Evolutionary conservation across 2,329 filamentous ascomycete genomes (phyloP).

Genomic region (Byssothecium circinans): DNA sequence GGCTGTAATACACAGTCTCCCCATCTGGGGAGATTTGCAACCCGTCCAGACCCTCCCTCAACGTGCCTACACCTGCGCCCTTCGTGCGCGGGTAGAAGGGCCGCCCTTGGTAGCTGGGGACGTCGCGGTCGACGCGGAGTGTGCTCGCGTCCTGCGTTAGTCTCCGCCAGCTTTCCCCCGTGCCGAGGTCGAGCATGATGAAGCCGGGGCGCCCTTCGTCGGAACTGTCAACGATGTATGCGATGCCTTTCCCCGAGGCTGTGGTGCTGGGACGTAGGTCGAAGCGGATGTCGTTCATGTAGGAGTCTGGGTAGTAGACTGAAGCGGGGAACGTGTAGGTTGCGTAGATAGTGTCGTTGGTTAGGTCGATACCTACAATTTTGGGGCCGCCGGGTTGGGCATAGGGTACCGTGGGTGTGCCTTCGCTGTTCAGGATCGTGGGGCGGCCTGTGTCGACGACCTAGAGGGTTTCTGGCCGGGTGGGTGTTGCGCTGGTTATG

Average conservation of each 20-base stretch:
- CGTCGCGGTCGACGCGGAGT: constrained; percentile 44
- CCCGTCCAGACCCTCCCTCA: constrained; percentile 53
- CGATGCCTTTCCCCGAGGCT: constrained; percentile 49
- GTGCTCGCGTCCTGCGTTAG: constrained; percentile 45
- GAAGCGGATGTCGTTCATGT: constrained; percentile 59
- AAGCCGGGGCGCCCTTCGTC: constrained; percentile 55
- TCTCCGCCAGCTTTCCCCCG: constrained; percentile 53
- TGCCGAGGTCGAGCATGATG: constrained; percentile 53
- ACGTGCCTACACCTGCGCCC: constrained; percentile 38
- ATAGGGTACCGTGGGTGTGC: constrained; percentile 33
- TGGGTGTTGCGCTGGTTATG: constrained; percentile 50
- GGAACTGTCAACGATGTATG: constrained; percentile 58
- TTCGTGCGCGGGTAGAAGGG: constrained; percentile 45
- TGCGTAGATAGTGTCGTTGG: constrained; percentile 50
- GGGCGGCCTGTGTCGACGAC: constrained; percentile 57
- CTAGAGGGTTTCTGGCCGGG: constrained; percentile 51
- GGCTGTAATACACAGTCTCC: constrained; percentile 49
- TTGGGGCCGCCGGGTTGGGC: constrained; percentile 55
- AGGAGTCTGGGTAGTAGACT: constrained; percentile 53
- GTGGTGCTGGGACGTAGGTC: constrained; percentile 51
- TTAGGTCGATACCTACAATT: constrained; percentile 52
- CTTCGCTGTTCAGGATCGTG: constrained; percentile 46
- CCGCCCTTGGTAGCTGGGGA: constrained; percentile 50
- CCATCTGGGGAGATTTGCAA: constrained; percentile 53
- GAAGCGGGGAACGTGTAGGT: constrained; percentile 55